Evolutionary conservation across 2,329 filamentous ascomycete genomes (phyloP).

Genomic region (Venturia nashicola): DNA sequence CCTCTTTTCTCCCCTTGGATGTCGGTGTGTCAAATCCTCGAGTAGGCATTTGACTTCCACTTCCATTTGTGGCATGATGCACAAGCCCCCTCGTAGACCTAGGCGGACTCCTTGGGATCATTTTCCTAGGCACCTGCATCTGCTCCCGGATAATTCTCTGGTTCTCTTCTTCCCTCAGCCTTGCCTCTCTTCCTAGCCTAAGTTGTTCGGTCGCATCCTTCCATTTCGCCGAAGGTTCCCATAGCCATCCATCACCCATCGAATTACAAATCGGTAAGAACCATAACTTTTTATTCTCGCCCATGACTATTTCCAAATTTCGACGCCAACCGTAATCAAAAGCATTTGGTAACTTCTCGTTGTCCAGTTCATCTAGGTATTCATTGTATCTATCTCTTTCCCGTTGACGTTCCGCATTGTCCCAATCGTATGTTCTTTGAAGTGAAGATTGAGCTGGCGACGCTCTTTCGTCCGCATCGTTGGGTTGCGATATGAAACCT

Average conservation of each 20-base stretch:
- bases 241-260: slow-evolving; percentile 83
- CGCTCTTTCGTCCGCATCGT: slow-evolving; percentile 58
- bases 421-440: slow-evolving; percentile 24
- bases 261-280: slow-evolving; percentile 71
- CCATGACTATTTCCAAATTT: slow-evolving; percentile 76
- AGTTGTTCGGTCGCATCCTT: slow-evolving; percentile 51
- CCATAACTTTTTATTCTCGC: slow-evolving; percentile 62
- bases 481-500: slow-evolving; percentile 37
- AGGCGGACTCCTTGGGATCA: slow-evolving; percentile 21
- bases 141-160: slow-evolving; percentile 29
- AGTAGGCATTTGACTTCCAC: slow-evolving; percentile 8
- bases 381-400: slow-evolving; percentile 58
- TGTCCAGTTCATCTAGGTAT: slow-evolving; percentile 85
- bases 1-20: slow-evolving; percentile 24
- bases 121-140: slow-evolving; percentile 24
- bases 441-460: slow-evolving; percentile 24
- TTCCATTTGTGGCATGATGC: neutral
- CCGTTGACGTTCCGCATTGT: slow-evolving; percentile 48
- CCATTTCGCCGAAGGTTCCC: slow-evolving; percentile 79
- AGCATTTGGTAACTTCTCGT: slow-evolving; percentile 76
- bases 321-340: slow-evolving; percentile 79
- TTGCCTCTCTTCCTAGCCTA: slow-evolving; percentile 46
- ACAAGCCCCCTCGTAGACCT: slow-evolving; percentile 28
- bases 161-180: slow-evolving; percentile 32
- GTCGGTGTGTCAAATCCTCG: slow-evolving; percentile 19